Conservation (phyloP, 2,329 filamentous ascomycete species). For the Aspergillus japonicus region DNA sequence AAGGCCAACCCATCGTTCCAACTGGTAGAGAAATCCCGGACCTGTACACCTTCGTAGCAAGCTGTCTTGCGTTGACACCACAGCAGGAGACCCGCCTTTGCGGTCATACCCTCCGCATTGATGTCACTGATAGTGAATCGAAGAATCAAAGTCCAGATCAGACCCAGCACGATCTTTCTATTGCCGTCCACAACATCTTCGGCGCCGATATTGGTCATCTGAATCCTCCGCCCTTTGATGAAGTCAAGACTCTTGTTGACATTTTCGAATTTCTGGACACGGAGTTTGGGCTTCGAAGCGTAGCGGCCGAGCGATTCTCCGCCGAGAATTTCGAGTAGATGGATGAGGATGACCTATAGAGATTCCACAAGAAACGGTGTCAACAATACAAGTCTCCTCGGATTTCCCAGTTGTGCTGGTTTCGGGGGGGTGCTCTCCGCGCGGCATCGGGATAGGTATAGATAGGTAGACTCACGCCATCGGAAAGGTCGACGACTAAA, state of each 20-base stretch:
- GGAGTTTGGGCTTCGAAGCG: conserved; percentile 91
- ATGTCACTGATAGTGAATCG: conserved; percentile 99
- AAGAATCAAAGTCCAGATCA: conserved; percentile 98
- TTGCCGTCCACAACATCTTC: conserved; percentile 99
- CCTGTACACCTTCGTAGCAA: conserved; percentile 95
- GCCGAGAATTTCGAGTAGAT: conserved; percentile 93
- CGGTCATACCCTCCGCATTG: conserved; percentile 95
- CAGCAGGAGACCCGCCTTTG: conserved; percentile 88
- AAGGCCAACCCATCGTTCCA: conserved; percentile 98
- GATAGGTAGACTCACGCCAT: conserved; percentile 69
- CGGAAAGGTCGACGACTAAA: conserved; percentile 83
- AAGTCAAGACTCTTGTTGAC: conserved; percentile 94
- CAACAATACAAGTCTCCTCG: neutral
- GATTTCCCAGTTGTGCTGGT: neutral
- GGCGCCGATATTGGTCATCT: conserved; percentile 97
- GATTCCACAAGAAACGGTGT: neutral
- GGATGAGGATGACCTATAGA: conserved; percentile 83
- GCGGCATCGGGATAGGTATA: neutral
- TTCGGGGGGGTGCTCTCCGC: neutral
- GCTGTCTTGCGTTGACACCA: conserved; percentile 99
- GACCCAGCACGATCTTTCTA: conserved; percentile 90
- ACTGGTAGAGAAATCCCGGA: conserved; percentile 89
- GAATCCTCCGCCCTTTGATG: conserved; percentile 84
- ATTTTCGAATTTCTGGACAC: conserved; percentile 97
- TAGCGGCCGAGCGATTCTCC: conserved; percentile 94